A percentile compares a stretch with the other conserved stretches of the same genome.
phyloP scores from a whole-genome alignment of 2,329 filamentous ascomycete genomes.

The Plectosphaerella cucumerina region DNA sequence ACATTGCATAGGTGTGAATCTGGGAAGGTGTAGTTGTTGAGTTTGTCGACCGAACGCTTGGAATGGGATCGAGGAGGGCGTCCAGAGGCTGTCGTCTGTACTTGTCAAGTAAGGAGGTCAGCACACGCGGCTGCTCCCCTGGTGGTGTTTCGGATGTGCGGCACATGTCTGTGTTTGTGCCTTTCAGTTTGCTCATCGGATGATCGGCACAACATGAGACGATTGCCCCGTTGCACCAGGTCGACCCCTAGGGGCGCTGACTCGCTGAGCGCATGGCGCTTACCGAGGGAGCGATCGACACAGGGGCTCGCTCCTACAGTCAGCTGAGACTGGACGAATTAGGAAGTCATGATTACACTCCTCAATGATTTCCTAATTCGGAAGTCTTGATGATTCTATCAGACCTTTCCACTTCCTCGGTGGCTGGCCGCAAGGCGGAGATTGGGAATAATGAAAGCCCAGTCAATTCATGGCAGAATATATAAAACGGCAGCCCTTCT shows the following conservation, averaged over 20 bases:
- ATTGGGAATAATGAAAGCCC: too few relatives aligned
- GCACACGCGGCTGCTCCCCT: not conserved
- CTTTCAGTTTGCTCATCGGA: not conserved
- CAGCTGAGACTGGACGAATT: too few relatives aligned
- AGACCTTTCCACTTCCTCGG: not conserved
- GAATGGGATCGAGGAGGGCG: not conserved
- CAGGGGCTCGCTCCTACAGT: too few relatives aligned
- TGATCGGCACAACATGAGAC: not conserved
- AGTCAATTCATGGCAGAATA: too few relatives aligned
- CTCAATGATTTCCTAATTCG: not conserved
- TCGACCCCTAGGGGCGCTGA: too few relatives aligned
- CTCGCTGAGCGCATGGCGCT: too few relatives aligned
- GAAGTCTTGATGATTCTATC: conserved; percentile 8
- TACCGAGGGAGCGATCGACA: too few relatives aligned
- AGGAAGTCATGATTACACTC: conserved; percentile 2
- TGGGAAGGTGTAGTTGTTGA: not conserved
- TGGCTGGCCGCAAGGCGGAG: not conserved
- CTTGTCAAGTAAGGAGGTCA: not conserved
- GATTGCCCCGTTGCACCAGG: not conserved
- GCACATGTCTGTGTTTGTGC: not conserved
- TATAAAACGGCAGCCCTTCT: not conserved
- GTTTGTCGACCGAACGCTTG: not conserved
- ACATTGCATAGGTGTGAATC: not conserved
- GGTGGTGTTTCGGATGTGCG: not conserved
- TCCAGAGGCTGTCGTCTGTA: not conserved